Conservation (phyloP, 1,284 basidiomycete species). For the Trametes pubescens region DNA sequence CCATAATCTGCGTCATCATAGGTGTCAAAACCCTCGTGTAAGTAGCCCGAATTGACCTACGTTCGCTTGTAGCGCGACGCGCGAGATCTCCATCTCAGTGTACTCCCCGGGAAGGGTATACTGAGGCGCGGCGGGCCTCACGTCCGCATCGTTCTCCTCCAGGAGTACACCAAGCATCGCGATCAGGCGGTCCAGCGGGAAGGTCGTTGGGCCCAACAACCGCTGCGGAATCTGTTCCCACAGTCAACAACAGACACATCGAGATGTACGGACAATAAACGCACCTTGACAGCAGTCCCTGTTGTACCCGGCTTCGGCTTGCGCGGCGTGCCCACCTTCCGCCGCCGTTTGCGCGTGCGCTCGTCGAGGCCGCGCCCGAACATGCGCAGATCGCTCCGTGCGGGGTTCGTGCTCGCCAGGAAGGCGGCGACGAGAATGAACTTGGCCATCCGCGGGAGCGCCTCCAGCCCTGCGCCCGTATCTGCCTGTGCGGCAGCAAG, state of each 20-base stretch:
- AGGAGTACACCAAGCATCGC: constrained; percentile 86
- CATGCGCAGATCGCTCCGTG: constrained; percentile 82
- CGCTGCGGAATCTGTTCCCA: constrained; percentile 72
- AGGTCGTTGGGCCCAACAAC: constrained; percentile 82
- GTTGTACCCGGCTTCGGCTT: constrained; percentile 47
- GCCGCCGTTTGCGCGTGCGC: constrained; percentile 66
- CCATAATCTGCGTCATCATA: constrained; percentile 61
- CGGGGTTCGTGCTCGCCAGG: constrained; percentile 88
- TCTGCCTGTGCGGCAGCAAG: constrained; percentile 5
- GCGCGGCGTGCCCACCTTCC: constrained; percentile 51
- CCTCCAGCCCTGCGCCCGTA: constrained; percentile 30
- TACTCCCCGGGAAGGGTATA: constrained; percentile 65
- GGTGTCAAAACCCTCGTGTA: not conserved
- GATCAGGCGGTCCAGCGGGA: constrained; percentile 84
- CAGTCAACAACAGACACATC: not conserved
- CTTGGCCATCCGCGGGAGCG: constrained; percentile 69
- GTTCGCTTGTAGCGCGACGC: constrained; percentile 63
- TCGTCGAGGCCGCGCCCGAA: constrained; percentile 79
- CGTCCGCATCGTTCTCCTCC: constrained; percentile 80
- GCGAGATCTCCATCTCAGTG: constrained; percentile 72
- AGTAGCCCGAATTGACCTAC: constrained; percentile 48
- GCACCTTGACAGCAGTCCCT: constrained; percentile 58
- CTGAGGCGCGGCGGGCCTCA: constrained; percentile 53
- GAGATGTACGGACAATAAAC: constrained; percentile 3
- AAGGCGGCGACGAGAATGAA: constrained; percentile 86